A percentile compares a stretch with the other conserved stretches of the same genome.
Conservation (phyloP, 495 filamentous ascomycete genomes). For the Tuber calosporum region DNA sequence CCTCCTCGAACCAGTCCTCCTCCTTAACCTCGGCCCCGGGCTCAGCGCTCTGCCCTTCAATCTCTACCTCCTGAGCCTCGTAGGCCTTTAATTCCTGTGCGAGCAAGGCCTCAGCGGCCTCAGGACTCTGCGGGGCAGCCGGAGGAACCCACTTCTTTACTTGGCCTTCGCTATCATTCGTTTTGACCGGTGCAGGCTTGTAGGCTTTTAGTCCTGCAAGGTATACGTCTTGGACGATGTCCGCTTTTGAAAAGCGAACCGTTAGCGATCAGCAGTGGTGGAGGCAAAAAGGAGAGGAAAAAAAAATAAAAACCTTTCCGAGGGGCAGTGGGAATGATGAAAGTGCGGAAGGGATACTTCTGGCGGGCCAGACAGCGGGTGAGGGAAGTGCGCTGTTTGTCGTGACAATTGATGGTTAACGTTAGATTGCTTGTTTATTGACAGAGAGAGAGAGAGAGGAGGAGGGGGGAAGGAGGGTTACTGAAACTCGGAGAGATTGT, state of each 20-base stretch:
- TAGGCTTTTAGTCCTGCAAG: slow-evolving; percentile 86
- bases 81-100: slow-evolving; percentile 85
- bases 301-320: slow-evolving; percentile 58
- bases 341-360: slow-evolving; percentile 66
- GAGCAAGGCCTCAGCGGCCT: slow-evolving; percentile 68
- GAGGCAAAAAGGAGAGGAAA: slow-evolving; percentile 4
- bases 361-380: slow-evolving; percentile 64
- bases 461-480: slow-evolving; percentile 41
- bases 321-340: slow-evolving; percentile 66
- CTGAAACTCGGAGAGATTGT: slow-evolving; percentile 60
- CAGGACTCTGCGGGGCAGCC: slow-evolving; percentile 72
- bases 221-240: slow-evolving; percentile 95
- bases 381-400: slow-evolving; percentile 66
- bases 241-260: slow-evolving; percentile 52
- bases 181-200: slow-evolving; percentile 77
- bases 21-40: slow-evolving; percentile 46
- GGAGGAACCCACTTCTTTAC: slow-evolving; percentile 81
- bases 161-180: slow-evolving; percentile 77
- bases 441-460: slow-evolving; percentile 10
- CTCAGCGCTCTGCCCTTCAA: slow-evolving; percentile 71
- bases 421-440: slow-evolving; percentile 29
- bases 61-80: slow-evolving; percentile 84
- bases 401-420: slow-evolving; percentile 38
- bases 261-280: slow-evolving; percentile 34
- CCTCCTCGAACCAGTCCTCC: slow-evolving; percentile 75